Conservation (phyloP, 108 stramenopile genomes). For the Skeletonema costatum region DNA sequence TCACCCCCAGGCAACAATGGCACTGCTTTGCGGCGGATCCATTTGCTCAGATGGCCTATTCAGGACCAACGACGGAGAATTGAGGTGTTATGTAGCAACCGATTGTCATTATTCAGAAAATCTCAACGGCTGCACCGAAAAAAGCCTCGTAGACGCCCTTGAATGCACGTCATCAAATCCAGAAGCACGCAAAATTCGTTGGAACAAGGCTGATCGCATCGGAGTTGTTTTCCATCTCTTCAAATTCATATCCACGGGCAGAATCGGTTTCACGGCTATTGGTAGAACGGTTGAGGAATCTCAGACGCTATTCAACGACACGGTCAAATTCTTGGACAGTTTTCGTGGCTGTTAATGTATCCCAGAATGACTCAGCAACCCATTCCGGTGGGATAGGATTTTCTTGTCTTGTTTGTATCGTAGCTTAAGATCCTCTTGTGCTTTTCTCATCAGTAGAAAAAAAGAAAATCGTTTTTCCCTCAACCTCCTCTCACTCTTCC, state of each 20-base stretch:
- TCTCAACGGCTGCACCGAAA: constrained; percentile 27
- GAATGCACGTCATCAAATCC: constrained; percentile 17
- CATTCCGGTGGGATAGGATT: not conserved
- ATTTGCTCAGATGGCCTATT: constrained; percentile 36
- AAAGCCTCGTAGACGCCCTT: constrained; percentile 14
- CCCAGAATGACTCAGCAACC: not conserved
- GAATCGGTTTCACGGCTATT: constrained; percentile 42
- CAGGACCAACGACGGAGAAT: constrained; percentile 27
- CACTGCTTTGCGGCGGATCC: constrained; percentile 31
- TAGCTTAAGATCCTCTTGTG: not conserved
- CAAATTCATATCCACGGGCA: constrained; percentile 24
- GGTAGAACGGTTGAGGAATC: constrained; percentile 20
- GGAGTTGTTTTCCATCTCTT: constrained; percentile 45
- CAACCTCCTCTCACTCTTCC: constrained; percentile 21
- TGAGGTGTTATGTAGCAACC: constrained; percentile 33
- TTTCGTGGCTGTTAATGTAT: not conserved
- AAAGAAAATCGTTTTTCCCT: not conserved
- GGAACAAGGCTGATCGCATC: constrained; percentile 29
- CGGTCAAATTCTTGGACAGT: constrained; percentile 15
- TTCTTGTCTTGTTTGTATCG: not conserved
- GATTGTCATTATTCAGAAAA: constrained; percentile 11
- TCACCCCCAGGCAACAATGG: constrained; percentile 37
- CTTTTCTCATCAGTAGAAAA: not conserved
- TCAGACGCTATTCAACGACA: constrained; percentile 11
- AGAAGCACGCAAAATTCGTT: constrained; percentile 15